Evolutionary conservation across 1,139 yeast species (phyloP).

Genomic region (Kodamaea ohmeri): DNA sequence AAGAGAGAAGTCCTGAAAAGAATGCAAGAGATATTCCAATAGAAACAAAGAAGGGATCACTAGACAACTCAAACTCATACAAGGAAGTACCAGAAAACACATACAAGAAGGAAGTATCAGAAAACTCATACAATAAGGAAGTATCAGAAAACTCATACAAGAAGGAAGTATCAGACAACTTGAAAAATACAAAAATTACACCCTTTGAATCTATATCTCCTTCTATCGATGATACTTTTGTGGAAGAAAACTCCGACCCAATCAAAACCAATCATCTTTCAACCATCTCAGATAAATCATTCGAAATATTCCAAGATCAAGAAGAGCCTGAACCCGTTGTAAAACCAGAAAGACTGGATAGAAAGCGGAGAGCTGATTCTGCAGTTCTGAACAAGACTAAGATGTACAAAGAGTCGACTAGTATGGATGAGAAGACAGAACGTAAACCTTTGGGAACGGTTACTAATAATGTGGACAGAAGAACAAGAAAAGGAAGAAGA

Average conservation of each 20-base stretch:
- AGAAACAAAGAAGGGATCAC: too few relatives aligned
- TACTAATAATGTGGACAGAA: conserved; percentile 10
- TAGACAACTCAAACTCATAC: too few relatives aligned
- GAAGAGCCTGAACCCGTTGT: not conserved
- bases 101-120: too few relatives aligned
- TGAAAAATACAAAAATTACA: too few relatives aligned
- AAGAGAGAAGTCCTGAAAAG: too few relatives aligned
- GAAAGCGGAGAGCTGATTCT: conserved; percentile 54
- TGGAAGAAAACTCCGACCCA: conserved; percentile 11
- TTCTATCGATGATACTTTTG: conserved; percentile 11
- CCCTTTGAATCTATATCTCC: not conserved
- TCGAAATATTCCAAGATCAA: conserved; percentile 9
- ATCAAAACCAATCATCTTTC: conserved; percentile 12
- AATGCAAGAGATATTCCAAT: too few relatives aligned
- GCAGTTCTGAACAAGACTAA: conserved; percentile 67
- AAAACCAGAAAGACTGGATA: conserved; percentile 11
- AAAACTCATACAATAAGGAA: too few relatives aligned
- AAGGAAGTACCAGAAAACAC: too few relatives aligned
- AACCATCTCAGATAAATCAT: conserved; percentile 14
- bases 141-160: too few relatives aligned
- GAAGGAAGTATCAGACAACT: too few relatives aligned
- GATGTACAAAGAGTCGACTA: conserved; percentile 66
- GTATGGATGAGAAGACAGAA: too few relatives aligned
- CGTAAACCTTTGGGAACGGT: conserved; percentile 11
- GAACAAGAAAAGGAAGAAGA: conserved; percentile 3